phyloP scores from a whole-genome alignment of 371 early-diverging fungal species.

The Mucor indicus region DNA sequence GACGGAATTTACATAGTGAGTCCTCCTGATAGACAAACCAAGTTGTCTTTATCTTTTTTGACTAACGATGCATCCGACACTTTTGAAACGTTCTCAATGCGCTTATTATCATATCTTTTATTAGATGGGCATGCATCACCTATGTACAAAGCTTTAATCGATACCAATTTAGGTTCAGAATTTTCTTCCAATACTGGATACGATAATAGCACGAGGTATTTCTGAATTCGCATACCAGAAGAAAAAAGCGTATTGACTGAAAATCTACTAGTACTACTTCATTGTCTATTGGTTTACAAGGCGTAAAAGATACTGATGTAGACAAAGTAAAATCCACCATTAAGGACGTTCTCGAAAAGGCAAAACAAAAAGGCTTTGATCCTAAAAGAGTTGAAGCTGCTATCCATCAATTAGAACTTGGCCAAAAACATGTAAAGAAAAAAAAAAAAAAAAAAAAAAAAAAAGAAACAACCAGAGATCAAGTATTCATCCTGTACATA shows the following conservation, averaged over 20 bases:
- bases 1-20: constrained; percentile 51
- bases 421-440: constrained; percentile 77
- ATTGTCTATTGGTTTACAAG: constrained; percentile 71
- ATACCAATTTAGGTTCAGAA: constrained; percentile 88
- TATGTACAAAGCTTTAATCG: constrained; percentile 94
- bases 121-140: constrained; percentile 89
- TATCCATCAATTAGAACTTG: constrained; percentile 87
- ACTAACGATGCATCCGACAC: constrained; percentile 76
- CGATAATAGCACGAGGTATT: constrained; percentile 61
- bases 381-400: constrained; percentile 80
- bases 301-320: constrained; percentile 56
- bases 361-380: constrained; percentile 74
- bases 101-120: constrained; percentile 76
- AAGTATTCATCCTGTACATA: constrained; percentile 21
- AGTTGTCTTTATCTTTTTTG: constrained; percentile 73
- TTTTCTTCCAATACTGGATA: constrained; percentile 91
- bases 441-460: background rate
- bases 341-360: constrained; percentile 62
- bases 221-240: background rate
- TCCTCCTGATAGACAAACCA: constrained; percentile 76
- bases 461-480: background rate
- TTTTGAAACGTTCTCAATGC: constrained; percentile 81
- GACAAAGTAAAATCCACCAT: constrained; percentile 71
- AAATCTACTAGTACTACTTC: constrained; percentile 36
- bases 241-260: background rate